phyloP scores from a whole-genome alignment of 352 stramenopile genomes.

The Blastocystis sp. region DNA sequence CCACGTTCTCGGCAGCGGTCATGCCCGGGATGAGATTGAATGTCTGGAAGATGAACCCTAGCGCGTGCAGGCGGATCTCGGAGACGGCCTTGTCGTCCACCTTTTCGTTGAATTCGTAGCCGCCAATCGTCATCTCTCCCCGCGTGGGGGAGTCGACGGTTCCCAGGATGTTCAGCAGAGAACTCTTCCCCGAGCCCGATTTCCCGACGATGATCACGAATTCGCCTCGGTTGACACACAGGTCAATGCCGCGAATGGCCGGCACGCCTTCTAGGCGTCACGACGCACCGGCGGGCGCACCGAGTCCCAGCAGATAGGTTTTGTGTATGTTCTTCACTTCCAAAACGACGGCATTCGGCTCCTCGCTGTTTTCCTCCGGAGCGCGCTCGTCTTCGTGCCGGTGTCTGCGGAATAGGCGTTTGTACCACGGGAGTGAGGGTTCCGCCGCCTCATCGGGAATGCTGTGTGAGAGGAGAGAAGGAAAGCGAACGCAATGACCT shows the following conservation, averaged over 20 bases:
- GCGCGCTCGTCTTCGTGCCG: background rate
- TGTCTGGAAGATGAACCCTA: conserved; percentile 72
- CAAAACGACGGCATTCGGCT: background rate
- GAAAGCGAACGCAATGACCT: conserved; percentile 24
- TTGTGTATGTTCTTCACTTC: conserved; percentile 70
- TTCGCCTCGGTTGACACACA: conserved; percentile 61
- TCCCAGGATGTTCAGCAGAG: conserved; percentile 66
- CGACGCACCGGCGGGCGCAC: background rate
- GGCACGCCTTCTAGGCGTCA: conserved; percentile 62
- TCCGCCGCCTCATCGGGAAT: background rate
- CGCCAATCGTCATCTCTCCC: conserved; percentile 64
- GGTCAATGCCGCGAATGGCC: conserved; percentile 67
- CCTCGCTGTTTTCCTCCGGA: background rate
- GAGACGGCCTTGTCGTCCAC: conserved; percentile 61
- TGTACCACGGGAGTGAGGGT: conserved; percentile 10
- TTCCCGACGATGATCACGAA: conserved; percentile 71
- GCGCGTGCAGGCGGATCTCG: conserved; percentile 59
- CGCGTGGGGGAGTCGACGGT: conserved; percentile 64
- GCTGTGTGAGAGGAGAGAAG: conserved; percentile 1
- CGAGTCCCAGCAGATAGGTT: conserved; percentile 70
- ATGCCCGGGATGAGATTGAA: conserved; percentile 71
- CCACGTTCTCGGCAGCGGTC: conserved; percentile 70
- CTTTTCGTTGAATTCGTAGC: conserved; percentile 52
- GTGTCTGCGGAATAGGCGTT: conserved; percentile 2
- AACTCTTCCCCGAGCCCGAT: conserved; percentile 70